phyloP scores from a whole-genome alignment of 2,329 filamentous ascomycete species.

The Alternaria longipes region DNA sequence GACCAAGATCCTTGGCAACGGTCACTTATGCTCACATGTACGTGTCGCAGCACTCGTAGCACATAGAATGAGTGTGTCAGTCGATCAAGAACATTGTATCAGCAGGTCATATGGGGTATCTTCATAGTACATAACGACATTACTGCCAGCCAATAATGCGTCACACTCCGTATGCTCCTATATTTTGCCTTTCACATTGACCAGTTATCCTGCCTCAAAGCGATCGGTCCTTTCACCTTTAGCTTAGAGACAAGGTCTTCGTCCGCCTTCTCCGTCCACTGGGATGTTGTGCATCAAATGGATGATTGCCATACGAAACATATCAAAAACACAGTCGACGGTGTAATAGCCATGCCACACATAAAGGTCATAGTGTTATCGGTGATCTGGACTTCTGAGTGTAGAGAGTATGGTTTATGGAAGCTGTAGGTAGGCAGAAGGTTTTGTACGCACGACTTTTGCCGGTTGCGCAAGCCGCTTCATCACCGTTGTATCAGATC shows the following conservation, averaged over 20 bases:
- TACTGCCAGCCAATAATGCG: no score
- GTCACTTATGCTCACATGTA: not conserved
- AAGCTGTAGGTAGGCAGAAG: not conserved
- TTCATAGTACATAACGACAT: no score
- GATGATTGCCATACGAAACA: not conserved
- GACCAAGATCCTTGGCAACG: not conserved
- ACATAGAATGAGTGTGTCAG: not conserved
- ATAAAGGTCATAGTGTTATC: not conserved
- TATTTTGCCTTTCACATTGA: no score
- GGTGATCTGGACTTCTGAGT: not conserved
- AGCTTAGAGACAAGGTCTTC: not conserved
- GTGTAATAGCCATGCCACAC: not conserved
- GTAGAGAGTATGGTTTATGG: not conserved
- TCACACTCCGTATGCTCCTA: no score
- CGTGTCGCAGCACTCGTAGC: not conserved
- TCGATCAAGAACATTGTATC: not conserved
- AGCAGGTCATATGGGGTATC: no score
- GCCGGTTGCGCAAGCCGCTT: not conserved
- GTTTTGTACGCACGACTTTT: not conserved
- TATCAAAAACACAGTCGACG: not conserved
- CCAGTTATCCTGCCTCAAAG: no score
- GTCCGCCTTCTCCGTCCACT: not conserved
- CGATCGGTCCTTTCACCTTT: no score
- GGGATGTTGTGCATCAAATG: not conserved
- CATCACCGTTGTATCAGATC: not conserved